Conservation (phyloP, 306 rosid genomes). For the Vigna reflexopilosa region DNA sequence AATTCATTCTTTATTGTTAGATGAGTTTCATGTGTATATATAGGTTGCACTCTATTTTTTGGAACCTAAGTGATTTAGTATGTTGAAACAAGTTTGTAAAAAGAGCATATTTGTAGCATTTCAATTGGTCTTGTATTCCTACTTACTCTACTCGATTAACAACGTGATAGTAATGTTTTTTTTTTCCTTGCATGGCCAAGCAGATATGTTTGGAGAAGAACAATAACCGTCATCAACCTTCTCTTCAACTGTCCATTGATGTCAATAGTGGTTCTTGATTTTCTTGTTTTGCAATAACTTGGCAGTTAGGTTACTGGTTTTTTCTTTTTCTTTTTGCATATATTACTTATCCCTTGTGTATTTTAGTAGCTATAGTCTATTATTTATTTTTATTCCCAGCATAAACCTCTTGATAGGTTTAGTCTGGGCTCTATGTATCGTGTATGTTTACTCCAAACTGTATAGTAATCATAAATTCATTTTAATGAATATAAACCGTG, state of each 20-base stretch:
- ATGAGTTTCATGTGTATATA: not conserved
- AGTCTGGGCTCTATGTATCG: conserved; percentile 30
- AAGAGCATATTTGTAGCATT: not conserved
- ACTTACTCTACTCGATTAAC: conserved; percentile 7
- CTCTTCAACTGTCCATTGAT: conserved; percentile 42
- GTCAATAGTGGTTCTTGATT: conserved; percentile 52
- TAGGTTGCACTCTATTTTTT: not conserved
- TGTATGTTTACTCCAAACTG: conserved; percentile 40
- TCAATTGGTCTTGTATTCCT: conserved; percentile 2
- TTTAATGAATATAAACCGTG: conserved; percentile 40
- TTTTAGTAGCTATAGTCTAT: conserved; percentile 40
- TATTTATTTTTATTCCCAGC: conserved; percentile 36
- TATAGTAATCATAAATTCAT: conserved; percentile 40
- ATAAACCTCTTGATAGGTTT: conserved; percentile 30
- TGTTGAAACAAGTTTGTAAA: conserved; percentile 6
- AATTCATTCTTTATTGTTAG: not conserved
- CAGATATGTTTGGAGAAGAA: conserved; percentile 84
- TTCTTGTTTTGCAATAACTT: conserved; percentile 29
- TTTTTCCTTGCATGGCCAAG: conserved; percentile 40
- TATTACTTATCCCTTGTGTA: conserved; percentile 45
- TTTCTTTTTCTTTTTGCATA: conserved; percentile 38
- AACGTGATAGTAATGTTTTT: conserved; percentile 17
- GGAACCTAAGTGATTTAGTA: not conserved
- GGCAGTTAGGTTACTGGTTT: conserved; percentile 8
- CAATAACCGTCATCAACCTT: conserved; percentile 51